A percentile compares a stretch with the other conserved stretches of the same genome.
Conservation (phyloP, 2,329 filamentous ascomycete genomes). For the Emergomyces africanus region DNA sequence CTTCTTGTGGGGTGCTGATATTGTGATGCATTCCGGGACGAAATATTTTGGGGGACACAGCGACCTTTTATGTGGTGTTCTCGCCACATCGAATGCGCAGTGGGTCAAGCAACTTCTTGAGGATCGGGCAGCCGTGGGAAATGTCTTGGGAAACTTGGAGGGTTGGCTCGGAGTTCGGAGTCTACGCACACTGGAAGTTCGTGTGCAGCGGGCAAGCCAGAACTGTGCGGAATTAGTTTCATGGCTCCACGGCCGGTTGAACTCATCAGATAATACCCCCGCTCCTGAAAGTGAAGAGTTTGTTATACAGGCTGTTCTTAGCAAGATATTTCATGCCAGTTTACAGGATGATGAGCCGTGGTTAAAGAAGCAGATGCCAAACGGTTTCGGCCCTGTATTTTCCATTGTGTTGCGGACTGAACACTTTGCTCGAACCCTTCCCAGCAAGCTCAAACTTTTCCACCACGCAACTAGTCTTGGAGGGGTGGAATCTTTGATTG, state of each 20-base stretch:
- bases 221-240: slow-evolving; percentile 56
- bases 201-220: slow-evolving; percentile 62
- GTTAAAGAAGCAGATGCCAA: slow-evolving; percentile 75
- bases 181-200: slow-evolving; percentile 70
- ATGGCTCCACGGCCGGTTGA: slow-evolving; percentile 51
- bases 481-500: slow-evolving; percentile 86
- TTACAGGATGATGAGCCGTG: slow-evolving; percentile 60
- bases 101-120: slow-evolving; percentile 48
- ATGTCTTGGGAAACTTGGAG: slow-evolving; percentile 79
- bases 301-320: slow-evolving; percentile 42
- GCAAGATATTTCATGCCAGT: slow-evolving; percentile 59
- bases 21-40: slow-evolving; percentile 88
- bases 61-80: slow-evolving; percentile 82
- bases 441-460: slow-evolving; percentile 67
- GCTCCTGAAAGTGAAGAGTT: slow-evolving; percentile 28
- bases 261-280: neutral
- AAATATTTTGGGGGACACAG: slow-evolving; percentile 96
- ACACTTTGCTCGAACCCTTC: slow-evolving; percentile 52
- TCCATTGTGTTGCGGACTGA: slow-evolving; percentile 52
- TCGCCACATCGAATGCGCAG: slow-evolving; percentile 48
- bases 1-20: slow-evolving; percentile 66
- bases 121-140: slow-evolving; percentile 65
- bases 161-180: slow-evolving; percentile 85
- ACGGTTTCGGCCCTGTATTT: slow-evolving; percentile 80
- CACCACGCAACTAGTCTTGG: slow-evolving; percentile 89